phyloP scores from a whole-genome alignment of 2,329 filamentous ascomycete species.

The Albifimbria verrucaria region DNA sequence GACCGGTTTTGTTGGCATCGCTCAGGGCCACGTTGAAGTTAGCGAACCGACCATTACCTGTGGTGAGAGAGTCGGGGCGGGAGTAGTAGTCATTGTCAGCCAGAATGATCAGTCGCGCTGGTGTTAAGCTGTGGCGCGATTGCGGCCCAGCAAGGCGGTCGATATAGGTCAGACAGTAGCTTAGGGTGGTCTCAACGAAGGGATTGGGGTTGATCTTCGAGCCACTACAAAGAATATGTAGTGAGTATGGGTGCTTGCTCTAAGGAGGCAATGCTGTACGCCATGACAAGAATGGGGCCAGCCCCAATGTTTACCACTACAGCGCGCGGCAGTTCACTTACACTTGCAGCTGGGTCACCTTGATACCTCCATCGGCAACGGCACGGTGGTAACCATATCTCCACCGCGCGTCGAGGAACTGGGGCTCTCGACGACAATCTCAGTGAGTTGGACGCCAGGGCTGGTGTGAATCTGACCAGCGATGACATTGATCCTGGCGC shows the following conservation, averaged over 20 bases:
- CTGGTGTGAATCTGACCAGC: conserved; percentile 55
- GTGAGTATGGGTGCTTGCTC: conserved; percentile 3
- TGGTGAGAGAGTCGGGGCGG: conserved; percentile 33
- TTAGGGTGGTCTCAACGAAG: conserved; percentile 89
- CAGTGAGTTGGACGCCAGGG: conserved; percentile 60
- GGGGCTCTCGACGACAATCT: conserved; percentile 89
- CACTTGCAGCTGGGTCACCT: conserved; percentile 75
- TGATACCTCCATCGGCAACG: conserved; percentile 72
- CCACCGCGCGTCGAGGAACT: conserved; percentile 87
- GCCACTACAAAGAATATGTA: conserved; percentile 33
- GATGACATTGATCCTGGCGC: conserved; percentile 64
- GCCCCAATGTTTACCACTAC: neutral
- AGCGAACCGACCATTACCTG: conserved; percentile 57
- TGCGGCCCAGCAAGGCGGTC: conserved; percentile 35
- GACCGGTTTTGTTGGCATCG: conserved; percentile 88
- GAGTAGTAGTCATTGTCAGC: conserved; percentile 98
- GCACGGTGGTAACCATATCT: conserved; percentile 74
- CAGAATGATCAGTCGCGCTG: conserved; percentile 77
- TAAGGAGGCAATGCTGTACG: too few relatives aligned
- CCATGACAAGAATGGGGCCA: conserved; percentile 1
- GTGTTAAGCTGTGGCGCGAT: conserved; percentile 52
- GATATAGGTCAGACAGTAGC: conserved; percentile 84
- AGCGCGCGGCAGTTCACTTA: conserved; percentile 45
- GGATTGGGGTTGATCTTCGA: conserved; percentile 57
- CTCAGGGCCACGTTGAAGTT: conserved; percentile 73